These are phyloP conservation scores for Talaromyces marneffei DNA, from an alignment of 2,329 filamentous ascomycete species.

Conservation along the genomic window DNA sequence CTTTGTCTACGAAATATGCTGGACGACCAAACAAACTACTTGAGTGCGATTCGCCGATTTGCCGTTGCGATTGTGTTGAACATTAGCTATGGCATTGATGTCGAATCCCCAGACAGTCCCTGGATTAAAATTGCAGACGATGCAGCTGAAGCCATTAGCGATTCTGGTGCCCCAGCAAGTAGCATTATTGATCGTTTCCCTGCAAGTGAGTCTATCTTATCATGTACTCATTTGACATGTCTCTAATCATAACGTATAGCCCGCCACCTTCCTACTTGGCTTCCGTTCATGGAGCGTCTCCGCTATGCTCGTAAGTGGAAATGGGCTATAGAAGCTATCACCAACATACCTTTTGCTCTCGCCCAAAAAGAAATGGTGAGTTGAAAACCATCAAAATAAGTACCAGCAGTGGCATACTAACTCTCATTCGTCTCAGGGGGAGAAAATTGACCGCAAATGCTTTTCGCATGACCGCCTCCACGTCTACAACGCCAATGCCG, in stretches of 20 bases:
- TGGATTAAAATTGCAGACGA: slow-evolving; percentile 3
- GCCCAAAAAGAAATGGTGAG: background rate
- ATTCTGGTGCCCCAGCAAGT: slow-evolving; percentile 1
- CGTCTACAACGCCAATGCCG: background rate
- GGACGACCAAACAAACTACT: background rate
- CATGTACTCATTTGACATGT: background rate
- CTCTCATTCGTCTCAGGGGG: background rate
- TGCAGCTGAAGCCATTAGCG: slow-evolving; percentile 3
- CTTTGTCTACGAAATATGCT: background rate
- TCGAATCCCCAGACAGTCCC: background rate
- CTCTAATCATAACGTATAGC: background rate
- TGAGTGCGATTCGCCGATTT: background rate
- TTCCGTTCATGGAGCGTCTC: slow-evolving; percentile 7
- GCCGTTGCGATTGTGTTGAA: slow-evolving; percentile 3
- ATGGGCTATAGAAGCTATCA: slow-evolving; percentile 6
- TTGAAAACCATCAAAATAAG: background rate
- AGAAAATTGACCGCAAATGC: slow-evolving; percentile 6
- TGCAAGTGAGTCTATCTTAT: background rate
- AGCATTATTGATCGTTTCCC: slow-evolving; percentile 3
- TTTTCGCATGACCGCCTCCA: background rate
- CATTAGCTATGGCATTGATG: slow-evolving; percentile 7
- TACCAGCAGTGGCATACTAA: background rate
- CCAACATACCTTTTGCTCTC: background rate
- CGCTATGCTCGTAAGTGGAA: slow-evolving; percentile 1
- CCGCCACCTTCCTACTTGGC: slow-evolving; percentile 4